Conservation (phyloP, 2,329 filamentous ascomycete genomes). For the Rhynchosporium graminicola region DNA sequence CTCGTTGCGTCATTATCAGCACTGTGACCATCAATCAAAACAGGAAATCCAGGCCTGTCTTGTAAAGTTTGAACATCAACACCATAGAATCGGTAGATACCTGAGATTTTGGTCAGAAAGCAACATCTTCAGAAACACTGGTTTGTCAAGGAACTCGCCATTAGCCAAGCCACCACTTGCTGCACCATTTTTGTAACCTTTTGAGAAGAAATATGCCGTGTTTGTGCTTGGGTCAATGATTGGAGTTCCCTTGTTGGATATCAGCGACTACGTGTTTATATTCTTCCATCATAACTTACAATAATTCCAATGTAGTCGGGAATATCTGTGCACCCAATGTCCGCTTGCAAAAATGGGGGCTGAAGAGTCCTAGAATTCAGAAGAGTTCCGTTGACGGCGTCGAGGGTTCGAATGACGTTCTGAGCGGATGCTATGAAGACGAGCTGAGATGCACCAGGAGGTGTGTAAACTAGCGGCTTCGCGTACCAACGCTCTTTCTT, state of each 20-base stretch:
- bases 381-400: slow-evolving; percentile 46
- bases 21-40: slow-evolving; percentile 47
- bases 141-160: slow-evolving; percentile 18
- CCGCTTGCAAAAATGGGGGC: slow-evolving; percentile 42
- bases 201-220: slow-evolving; percentile 44
- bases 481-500: slow-evolving; percentile 44
- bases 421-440: slow-evolving; percentile 45
- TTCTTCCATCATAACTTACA: slow-evolving; percentile 13
- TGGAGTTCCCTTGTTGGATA: slow-evolving; percentile 38
- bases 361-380: slow-evolving; percentile 43
- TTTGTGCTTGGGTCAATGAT: slow-evolving; percentile 42
- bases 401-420: slow-evolving; percentile 45
- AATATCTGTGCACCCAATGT: slow-evolving; percentile 44
- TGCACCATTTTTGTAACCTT: slow-evolving; percentile 41
- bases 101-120: slow-evolving; percentile 23
- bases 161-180: slow-evolving; percentile 34
- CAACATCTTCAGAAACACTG: neutral
- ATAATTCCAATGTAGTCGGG: slow-evolving; percentile 44
- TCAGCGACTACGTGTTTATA: neutral
- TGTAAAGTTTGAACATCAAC: slow-evolving; percentile 43
- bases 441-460: slow-evolving; percentile 41
- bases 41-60: slow-evolving; percentile 45
- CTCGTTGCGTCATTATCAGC: slow-evolving; percentile 49
- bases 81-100: slow-evolving; percentile 38
- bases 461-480: slow-evolving; percentile 48